Conservation (phyloP, 345 rosid species). For the Eucalyptus urophylla region DNA sequence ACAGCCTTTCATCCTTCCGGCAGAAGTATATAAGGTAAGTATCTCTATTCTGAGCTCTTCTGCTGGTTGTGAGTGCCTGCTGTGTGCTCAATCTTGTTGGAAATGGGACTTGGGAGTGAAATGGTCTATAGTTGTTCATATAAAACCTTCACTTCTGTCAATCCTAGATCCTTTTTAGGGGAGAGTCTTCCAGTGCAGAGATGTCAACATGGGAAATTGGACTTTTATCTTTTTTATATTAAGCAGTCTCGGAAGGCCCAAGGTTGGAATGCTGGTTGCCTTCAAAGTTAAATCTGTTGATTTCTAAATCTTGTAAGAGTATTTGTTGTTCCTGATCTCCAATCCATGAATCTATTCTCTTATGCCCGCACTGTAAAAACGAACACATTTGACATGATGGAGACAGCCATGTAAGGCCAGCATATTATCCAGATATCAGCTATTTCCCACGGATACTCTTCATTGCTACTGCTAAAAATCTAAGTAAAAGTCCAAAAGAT, state of each 20-base stretch:
- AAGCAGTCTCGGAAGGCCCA: not conserved
- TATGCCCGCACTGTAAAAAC: not conserved
- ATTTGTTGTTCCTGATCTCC: not conserved
- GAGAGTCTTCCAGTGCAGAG: not conserved
- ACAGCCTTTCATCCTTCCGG: constrained; percentile 74
- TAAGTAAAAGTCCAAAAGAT: not conserved
- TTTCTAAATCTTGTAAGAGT: not conserved
- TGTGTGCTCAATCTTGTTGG: not conserved
- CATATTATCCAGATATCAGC: not conserved
- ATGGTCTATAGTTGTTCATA: not conserved
- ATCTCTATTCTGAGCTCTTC: not conserved
- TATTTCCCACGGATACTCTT: not conserved
- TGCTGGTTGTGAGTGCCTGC: not conserved
- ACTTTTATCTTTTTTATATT: not conserved
- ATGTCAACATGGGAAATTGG: not conserved
- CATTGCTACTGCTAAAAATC: not conserved
- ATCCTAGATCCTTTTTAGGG: not conserved
- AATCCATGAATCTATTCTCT: not conserved
- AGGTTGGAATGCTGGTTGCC: not conserved
- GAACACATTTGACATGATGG: not conserved
- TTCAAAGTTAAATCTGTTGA: not conserved
- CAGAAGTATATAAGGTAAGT: constrained; percentile 81
- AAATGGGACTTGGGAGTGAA: not conserved
- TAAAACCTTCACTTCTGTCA: not conserved
- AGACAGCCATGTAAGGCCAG: not conserved